A percentile compares a stretch with the other conserved stretches of the same genome.
Conservation (phyloP, 2,329 filamentous ascomycete genomes). For the Pseudocercospora fuligena region DNA sequence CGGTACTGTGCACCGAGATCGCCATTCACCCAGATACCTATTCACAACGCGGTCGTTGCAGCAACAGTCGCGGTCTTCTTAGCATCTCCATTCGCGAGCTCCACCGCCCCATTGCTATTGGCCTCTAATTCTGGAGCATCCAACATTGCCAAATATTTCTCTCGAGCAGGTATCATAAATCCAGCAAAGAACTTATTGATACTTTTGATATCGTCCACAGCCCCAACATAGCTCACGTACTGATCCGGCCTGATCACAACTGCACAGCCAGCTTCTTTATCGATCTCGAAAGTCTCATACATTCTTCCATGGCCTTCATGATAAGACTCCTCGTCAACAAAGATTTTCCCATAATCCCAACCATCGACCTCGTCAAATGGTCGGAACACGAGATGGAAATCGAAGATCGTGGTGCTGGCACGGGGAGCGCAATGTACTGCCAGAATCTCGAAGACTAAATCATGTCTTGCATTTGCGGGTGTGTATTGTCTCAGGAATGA, state of each 20-base stretch:
- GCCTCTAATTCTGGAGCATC: not conserved
- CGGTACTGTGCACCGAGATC: not conserved
- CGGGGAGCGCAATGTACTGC: conserved; percentile 63
- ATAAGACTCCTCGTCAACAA: conserved; percentile 50
- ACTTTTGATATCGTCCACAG: conserved; percentile 38
- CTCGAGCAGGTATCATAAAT: conserved; percentile 10
- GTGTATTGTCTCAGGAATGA: conserved; percentile 36
- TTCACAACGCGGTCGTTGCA: not conserved
- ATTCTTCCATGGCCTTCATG: conserved; percentile 48
- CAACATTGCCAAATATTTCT: not conserved
- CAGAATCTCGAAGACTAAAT: conserved; percentile 61
- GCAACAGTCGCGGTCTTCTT: not conserved
- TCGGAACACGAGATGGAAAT: conserved; percentile 50
- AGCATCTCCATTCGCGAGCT: not conserved
- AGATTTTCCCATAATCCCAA: conserved; percentile 44
- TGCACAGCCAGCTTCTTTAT: conserved; percentile 58
- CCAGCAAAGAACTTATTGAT: conserved; percentile 16
- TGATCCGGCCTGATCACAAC: conserved; percentile 68
- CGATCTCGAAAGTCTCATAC: conserved; percentile 64
- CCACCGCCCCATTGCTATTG: not conserved
- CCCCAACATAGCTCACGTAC: conserved; percentile 59
- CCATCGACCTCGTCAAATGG: conserved; percentile 43
- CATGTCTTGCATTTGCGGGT: conserved; percentile 42
- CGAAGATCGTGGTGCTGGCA: conserved; percentile 48
- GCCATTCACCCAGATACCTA: not conserved